Base-by-base conservation (phyloP, 2,329 filamentous ascomycete species). In the Akanthomyces dipterigenus region DNA sequence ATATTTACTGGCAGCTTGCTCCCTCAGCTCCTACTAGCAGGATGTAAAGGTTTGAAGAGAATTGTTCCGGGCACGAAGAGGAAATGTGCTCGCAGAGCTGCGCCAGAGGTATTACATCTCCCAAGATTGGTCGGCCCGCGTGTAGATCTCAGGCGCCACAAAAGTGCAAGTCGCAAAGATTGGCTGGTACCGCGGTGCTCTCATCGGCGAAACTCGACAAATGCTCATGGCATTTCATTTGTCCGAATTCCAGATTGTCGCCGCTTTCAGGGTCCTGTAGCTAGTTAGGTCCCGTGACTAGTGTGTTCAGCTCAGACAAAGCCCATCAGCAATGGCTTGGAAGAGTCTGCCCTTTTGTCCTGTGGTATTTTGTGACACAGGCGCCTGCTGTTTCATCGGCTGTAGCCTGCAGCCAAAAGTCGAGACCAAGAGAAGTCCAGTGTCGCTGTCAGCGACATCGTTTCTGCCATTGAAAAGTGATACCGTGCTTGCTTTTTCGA, bases 401-500 rank as follows among this genome's bases (percentile, higher is more conserved):
- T 56, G 28, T 34, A 31, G n/a, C n/a, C n/a, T n/a, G n/a, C n/a
- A n/a, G n/a, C n/a, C n/a, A n/a, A n/a, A n/a, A n/a, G 31, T 18
- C 11, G 24, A 34, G 20, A 22, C 24, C 7, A 20, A 59, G 38
- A 58, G 42, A 43, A 20, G 43, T 28, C 24, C 40, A 20, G 26
- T 36, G 31, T n/a, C n/a, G n/a, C n/a, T n/a, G n/a, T 34, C 26
- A 53, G 12, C 16, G 12, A 40, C 5, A 38, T 24, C 49, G 55
- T 49, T n/a, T 59, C 56, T 59, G 8, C 48, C 28, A 38, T 26
- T 28, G 14, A 36, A 53, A 59, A 38, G n/a, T 38, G 20, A 53
- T 20, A 45, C 38, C 5, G 40, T 26, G 20, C 46, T 60, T 60
- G 57, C 57, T 60, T 60, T 60, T 60, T 53, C 16, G 57, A 54